A percentile compares a stretch with the other conserved stretches of the same genome.
Evolutionary conservation across 1,284 basidiomycete genomes (phyloP).

Genomic region (Pseudozyma flocculosa): DNA sequence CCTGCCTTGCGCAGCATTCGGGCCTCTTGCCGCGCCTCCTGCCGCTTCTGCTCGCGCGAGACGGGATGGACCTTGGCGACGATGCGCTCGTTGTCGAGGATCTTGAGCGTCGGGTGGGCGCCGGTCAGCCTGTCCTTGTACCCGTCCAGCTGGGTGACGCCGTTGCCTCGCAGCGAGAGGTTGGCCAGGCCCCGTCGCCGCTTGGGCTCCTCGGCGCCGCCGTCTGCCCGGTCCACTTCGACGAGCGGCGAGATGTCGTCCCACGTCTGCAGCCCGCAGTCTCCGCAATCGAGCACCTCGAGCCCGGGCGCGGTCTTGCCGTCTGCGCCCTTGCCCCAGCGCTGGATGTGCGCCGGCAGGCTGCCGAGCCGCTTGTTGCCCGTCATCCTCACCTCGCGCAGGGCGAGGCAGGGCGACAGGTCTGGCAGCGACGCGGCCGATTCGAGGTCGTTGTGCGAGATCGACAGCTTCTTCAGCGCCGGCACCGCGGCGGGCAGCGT

Average conservation of each 20-base stretch:
- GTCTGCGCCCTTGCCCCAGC: conserved; percentile 50
- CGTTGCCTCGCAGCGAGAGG: conserved; percentile 43
- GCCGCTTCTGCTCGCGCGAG: neutral
- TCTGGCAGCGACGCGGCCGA: conserved; percentile 37
- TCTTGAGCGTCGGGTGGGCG: conserved; percentile 27
- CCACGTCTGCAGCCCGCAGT: conserved; percentile 46
- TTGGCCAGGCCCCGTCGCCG: conserved; percentile 35
- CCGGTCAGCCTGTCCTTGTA: conserved; percentile 34
- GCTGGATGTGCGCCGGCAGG: conserved; percentile 35
- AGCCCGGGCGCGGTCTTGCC: conserved; percentile 42
- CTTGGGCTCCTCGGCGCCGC: conserved; percentile 16
- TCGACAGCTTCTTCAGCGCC: conserved; percentile 46
- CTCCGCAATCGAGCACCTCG: conserved; percentile 44
- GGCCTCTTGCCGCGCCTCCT: conserved; percentile 1
- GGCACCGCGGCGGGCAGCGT: conserved; percentile 44
- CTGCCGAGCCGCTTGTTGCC: conserved; percentile 29
- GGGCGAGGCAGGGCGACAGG: conserved; percentile 37
- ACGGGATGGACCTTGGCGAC: conserved; percentile 13
- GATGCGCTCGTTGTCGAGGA: conserved; percentile 41
- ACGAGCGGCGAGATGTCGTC: conserved; percentile 27
- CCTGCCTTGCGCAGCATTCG: conserved; percentile 1
- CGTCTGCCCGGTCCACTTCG: conserved; percentile 3
- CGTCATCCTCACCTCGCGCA: conserved; percentile 50
- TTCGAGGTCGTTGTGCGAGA: conserved; percentile 45
- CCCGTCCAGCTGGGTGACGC: conserved; percentile 16